Evolutionary conservation across 768 basidiomycete species (phyloP), one percentile per base, ranked within the genome.

Genomic region (Tulasnella sp.): DNA sequence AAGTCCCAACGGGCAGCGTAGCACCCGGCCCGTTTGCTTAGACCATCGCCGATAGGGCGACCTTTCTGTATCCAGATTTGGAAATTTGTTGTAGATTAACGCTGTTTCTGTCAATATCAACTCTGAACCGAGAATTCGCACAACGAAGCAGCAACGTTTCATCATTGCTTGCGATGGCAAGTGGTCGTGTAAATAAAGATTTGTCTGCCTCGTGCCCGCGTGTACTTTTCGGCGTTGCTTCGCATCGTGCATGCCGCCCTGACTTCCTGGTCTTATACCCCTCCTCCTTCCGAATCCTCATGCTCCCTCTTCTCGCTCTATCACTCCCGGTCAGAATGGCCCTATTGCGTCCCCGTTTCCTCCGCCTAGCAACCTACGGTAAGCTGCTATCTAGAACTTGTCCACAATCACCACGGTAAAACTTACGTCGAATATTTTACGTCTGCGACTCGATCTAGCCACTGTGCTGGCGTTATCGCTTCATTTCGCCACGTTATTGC

Each of bases 401-500:
- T 2, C 19, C n/a, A 48, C 34, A 29, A 48, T 9, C 46, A n/a
- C n/a, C n/a, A n/a, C n/a, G n/a, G n/a, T n/a, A n/a, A 41, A 5
- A 4, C 37, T 54, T 19, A 40, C 25, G 21, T 23, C 36, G 25
- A 8, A 7, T 4, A 27, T 54, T 27, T 25, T n/a, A 54, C 27
- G 4, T 27, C 46, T 49, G 11, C 31, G 21, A 23, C 4, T 39
- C 19, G 15, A 15, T 14, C 17, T 29, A 57, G 55, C 42, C 19
- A 49, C 46, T 23, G 55, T 57, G 43, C 42, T 57, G 46, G 55
- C 42, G 35, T 43, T 57, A 32, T 57, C 43, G 14, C n/a, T 57
- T 25, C 55, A 57, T n/a, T 57, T 32, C 27, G 25, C 35, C n/a
- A 57, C 55, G 17, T 49, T 57, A 34, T 37, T 57, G 12, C 42